Conservation (phyloP, 441 rosid genomes). For the Erodium texanum region DNA sequence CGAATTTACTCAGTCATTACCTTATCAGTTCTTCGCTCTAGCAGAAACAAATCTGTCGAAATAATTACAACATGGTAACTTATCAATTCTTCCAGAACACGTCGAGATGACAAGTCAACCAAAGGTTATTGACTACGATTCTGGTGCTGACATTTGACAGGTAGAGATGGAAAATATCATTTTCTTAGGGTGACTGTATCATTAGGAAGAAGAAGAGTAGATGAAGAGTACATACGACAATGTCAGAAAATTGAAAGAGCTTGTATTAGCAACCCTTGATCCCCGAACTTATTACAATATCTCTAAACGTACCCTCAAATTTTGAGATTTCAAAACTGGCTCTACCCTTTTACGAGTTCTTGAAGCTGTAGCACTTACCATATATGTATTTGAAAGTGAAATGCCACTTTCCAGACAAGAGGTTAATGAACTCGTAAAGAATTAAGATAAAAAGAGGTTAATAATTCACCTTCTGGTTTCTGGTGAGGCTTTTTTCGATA, state of each 20-base stretch:
- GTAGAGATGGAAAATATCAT: background rate
- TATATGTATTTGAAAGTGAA: too few relatives aligned
- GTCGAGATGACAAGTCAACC: background rate
- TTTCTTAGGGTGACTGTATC: background rate
- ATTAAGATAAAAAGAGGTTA: too few relatives aligned
- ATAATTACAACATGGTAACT: background rate
- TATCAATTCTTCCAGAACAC: background rate
- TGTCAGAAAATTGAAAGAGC: background rate
- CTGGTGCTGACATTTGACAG: background rate
- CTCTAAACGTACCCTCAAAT: background rate
- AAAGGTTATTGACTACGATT: background rate
- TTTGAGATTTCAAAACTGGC: too few relatives aligned
- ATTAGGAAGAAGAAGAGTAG: constrained; percentile 1
- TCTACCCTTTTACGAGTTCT: background rate
- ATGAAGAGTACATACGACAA: background rate
- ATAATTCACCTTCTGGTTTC: too few relatives aligned
- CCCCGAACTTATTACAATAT: background rate
- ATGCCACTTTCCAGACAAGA: too few relatives aligned
- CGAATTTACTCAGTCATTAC: background rate
- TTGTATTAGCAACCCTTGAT: background rate
- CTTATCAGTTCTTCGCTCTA: background rate
- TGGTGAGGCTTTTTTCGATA: too few relatives aligned
- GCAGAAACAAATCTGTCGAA: background rate
- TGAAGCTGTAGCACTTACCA: background rate
- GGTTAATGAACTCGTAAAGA: too few relatives aligned